Evolutionary conservation across 1,284 basidiomycete genomes (phyloP).

Genomic region (Schizophyllum amplum): DNA sequence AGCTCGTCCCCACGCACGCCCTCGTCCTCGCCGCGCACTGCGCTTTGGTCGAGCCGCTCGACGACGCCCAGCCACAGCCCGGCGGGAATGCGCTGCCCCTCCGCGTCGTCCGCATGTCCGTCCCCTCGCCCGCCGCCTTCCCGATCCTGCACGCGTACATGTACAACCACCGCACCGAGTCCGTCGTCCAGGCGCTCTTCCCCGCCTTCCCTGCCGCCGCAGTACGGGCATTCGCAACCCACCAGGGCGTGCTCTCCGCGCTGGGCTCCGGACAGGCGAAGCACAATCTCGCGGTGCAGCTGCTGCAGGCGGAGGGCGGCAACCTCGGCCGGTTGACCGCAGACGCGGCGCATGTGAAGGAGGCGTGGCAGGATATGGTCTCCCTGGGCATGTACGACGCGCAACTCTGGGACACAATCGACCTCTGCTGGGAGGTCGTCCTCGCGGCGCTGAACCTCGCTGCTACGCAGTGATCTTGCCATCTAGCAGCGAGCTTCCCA

Average conservation of each 20-base stretch:
- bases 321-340: conserved; percentile 41
- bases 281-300: conserved; percentile 45
- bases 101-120: conserved; percentile 56
- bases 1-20: conserved; percentile 11
- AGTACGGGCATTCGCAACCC: conserved; percentile 22
- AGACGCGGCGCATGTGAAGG: conserved; percentile 57
- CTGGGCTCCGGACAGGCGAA: conserved; percentile 31
- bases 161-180: conserved; percentile 50
- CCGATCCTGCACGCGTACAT: conserved; percentile 55
- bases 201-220: conserved; percentile 27
- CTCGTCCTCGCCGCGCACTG: conserved; percentile 13
- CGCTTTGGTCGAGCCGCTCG: conserved; percentile 10
- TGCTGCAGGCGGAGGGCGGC: conserved; percentile 32
- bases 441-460: conserved; percentile 48
- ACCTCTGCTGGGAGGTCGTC: conserved; percentile 65
- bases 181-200: conserved; percentile 47
- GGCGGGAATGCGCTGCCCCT: conserved; percentile 28
- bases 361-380: conserved; percentile 65
- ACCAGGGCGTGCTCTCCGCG: conserved; percentile 27
- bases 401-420: conserved; percentile 61
- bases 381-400: conserved; percentile 60
- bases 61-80: conserved; percentile 3
- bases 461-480: not conserved
- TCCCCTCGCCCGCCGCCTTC: conserved; percentile 64
- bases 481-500: not conserved